These are phyloP conservation scores for Amanita phalloides DNA, from an alignment of 768 basidiomycete species.

Conservation along the genomic window DNA sequence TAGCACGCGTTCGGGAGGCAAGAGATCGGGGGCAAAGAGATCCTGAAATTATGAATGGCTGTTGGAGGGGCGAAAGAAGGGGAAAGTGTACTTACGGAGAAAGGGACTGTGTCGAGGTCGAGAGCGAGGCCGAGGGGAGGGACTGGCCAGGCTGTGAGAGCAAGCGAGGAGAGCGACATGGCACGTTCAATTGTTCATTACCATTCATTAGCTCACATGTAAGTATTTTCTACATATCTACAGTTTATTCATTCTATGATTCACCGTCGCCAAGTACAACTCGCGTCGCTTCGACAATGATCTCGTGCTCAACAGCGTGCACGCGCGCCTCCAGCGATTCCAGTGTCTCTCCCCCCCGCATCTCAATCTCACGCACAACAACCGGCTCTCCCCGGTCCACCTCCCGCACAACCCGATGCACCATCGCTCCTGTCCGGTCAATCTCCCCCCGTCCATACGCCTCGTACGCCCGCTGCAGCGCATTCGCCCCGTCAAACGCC, in stretches of 20 bases:
- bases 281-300: conserved; percentile 81
- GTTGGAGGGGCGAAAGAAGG: too few species aligned
- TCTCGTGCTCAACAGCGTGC: conserved; percentile 78
- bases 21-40: neutral
- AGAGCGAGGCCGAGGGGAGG: conserved; percentile 3
- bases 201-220: too few species aligned
- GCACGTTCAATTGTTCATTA: too few species aligned
- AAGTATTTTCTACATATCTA: too few species aligned
- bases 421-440: conserved; percentile 75
- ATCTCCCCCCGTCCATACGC: conserved; percentile 83
- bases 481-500: conserved; percentile 92
- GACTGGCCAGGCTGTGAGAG: neutral
- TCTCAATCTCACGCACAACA: conserved; percentile 67
- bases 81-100: neutral
- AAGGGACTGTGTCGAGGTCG: conserved; percentile 3
- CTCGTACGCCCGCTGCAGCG: conserved; percentile 81
- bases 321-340: conserved; percentile 68
- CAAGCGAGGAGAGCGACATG: neutral
- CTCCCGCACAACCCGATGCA: conserved; percentile 86
- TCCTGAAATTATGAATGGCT: neutral
- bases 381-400: conserved; percentile 90
- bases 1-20: neutral
- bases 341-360: conserved; percentile 59
- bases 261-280: conserved; percentile 45
- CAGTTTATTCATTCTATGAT: too few species aligned